Evolutionary conservation across 2,329 filamentous ascomycete genomes (phyloP), one percentile per base, ranked within the genome.

Genomic region (Plectosphaerella cucumerina): DNA sequence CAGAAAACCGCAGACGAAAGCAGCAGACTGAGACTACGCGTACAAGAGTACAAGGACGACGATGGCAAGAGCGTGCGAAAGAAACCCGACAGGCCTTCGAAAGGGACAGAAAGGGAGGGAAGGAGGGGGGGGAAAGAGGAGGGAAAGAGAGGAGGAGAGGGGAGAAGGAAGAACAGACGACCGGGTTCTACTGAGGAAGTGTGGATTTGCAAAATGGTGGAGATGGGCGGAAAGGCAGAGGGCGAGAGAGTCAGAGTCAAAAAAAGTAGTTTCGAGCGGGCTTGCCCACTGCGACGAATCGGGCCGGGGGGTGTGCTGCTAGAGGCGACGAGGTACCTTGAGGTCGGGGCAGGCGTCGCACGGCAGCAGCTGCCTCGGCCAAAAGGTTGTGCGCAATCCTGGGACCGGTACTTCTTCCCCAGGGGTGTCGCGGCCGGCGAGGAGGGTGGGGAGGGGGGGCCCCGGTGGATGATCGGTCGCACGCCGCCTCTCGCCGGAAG

Each of bases 121-220:
- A 42, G 37, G 47, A 43, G 43, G 50, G 46, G 48, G n/a, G 26
- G 34, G 47, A 50, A 50, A 50, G 23, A 37, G 41, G 46, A 50
- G 54, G 41, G 48, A 47, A 43, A 54, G 39, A 51, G 39, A 59
- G 56, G 58, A 65, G 65, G 64, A 69, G 68, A 60, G 64, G 67
- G 67, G 55, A 47, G 53, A 55, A 50, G 51, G 53, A 54, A 57
- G 53, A 53, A 51, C 65, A 44, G 42, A 44, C 21, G 50, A 49
- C 39, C 37, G 44, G 52, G 42, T 49, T 50, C 46, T 35, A 31
- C 33, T 48, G 46, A 39, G 35, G 48, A 48, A 48, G 45, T 51
- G 53, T 51, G 50, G 45, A 45, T 50, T 44, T 22, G 46, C 26
- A 34, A 43, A 22, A 48, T 44, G 48, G 48, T 44, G 48, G 48